Evolutionary conservation across 805 yeast genomes (phyloP).

Genomic region (Zygotorulaspora florentina): DNA sequence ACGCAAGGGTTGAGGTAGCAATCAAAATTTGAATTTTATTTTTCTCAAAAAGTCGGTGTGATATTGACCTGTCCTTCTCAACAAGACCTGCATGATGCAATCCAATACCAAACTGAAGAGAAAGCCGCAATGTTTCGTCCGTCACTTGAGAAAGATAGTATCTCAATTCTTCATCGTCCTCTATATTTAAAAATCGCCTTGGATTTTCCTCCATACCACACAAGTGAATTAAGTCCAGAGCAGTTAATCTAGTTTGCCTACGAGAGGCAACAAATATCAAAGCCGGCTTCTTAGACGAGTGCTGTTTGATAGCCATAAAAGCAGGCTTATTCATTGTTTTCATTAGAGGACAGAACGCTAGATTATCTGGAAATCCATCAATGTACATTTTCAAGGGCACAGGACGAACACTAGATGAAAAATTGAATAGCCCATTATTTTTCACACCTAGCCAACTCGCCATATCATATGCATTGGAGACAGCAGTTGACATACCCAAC

Average conservation of each 20-base stretch:
- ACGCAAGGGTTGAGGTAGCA: constrained; percentile 96
- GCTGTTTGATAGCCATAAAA: constrained; percentile 86
- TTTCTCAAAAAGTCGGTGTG: constrained; percentile 76
- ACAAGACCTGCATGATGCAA: constrained; percentile 97
- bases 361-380: constrained; percentile 77
- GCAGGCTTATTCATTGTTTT: constrained; percentile 73
- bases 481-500: constrained; percentile 88
- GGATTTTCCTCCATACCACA: constrained; percentile 58
- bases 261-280: constrained; percentile 96
- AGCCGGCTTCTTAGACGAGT: constrained; percentile 88
- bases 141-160: constrained; percentile 82
- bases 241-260: constrained; percentile 86
- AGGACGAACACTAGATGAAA: constrained; percentile 90
- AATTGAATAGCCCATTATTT: constrained; percentile 86
- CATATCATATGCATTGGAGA: constrained; percentile 88
- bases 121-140: constrained; percentile 74
- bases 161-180: constrained; percentile 69
- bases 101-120: constrained; percentile 81
- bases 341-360: constrained; percentile 72
- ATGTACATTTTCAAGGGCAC: constrained; percentile 88
- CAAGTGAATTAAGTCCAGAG: constrained; percentile 65
- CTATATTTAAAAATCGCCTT: constrained; percentile 64
- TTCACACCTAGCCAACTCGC: constrained; percentile 92
- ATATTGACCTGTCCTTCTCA: constrained; percentile 79
- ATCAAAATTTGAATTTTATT: constrained; percentile 87